Percentiles rank a stretch among this genome's conserved stretches.
Evolutionary conservation across 1,284 basidiomycete genomes (phyloP).

Genomic region (Fomes fomentarius): DNA sequence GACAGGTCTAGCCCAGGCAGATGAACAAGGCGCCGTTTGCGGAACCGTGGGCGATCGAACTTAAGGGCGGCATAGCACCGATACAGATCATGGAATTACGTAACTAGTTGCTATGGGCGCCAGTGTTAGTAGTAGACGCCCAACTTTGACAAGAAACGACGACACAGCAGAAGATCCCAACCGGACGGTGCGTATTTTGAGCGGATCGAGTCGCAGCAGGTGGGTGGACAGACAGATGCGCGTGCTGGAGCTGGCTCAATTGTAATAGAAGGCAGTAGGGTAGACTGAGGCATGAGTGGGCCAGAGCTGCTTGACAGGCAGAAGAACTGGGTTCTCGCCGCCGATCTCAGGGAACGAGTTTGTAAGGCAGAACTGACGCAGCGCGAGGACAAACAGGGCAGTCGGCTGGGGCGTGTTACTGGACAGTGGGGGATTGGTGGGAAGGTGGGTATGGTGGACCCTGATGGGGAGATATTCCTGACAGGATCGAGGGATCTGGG

Average conservation of each 20-base stretch:
- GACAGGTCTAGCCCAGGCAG: too few relatives aligned
- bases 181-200: neutral
- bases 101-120: slow-evolving; percentile 13
- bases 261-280: neutral
- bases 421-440: neutral
- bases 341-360: slow-evolving; percentile 8
- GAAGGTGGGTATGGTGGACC: neutral
- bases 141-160: too few relatives aligned
- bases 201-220: neutral
- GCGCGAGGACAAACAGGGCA: neutral
- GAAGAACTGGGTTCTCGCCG: slow-evolving; percentile 12
- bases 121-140: too few relatives aligned
- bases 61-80: too few relatives aligned
- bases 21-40: too few relatives aligned
- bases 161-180: too few relatives aligned
- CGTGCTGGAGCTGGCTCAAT: slow-evolving; percentile 17
- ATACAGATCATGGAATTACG: neutral
- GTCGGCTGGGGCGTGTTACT: neutral
- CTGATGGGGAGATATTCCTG: slow-evolving; percentile 9
- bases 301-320: slow-evolving; percentile 15
- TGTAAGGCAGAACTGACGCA: neutral
- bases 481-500: neutral
- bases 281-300: slow-evolving; percentile 12
- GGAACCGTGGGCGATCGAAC: too few relatives aligned
- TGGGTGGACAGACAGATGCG: neutral